Conservation (phyloP, 495 filamentous ascomycete species). For the Podospora pseudocomata region DNA sequence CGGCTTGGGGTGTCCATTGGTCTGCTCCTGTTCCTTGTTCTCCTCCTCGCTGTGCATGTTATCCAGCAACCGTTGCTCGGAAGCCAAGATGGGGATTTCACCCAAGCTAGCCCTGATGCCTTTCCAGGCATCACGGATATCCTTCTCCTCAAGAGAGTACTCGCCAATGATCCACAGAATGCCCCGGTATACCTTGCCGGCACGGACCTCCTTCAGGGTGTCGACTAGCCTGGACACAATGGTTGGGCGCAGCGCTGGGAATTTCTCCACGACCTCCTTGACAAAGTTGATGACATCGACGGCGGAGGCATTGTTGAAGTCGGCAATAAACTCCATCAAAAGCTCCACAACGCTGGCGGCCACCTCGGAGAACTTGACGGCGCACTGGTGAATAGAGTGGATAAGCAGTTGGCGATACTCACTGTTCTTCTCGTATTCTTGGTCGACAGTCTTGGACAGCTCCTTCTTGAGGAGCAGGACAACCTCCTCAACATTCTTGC, state of each 20-base stretch:
- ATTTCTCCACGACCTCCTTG: conserved; percentile 98
- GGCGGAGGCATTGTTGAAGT: conserved; percentile 95
- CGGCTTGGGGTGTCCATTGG: conserved; percentile 76
- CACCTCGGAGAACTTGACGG: conserved; percentile 98
- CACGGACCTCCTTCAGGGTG: conserved; percentile 88
- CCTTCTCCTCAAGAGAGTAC: conserved; percentile 87
- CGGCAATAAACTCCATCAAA: conserved; percentile 99
- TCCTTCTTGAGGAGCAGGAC: conserved; percentile 96
- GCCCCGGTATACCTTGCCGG: conserved; percentile 95
- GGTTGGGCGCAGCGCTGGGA: conserved; percentile 79
- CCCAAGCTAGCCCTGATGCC: conserved; percentile 88
- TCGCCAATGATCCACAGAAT: conserved; percentile 98
- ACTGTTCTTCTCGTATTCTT: conserved; percentile 98
- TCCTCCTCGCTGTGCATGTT: conserved; percentile 53
- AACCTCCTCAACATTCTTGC: conserved; percentile 98
- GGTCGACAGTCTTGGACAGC: conserved; percentile 93
- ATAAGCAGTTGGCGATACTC: conserved; percentile 96
- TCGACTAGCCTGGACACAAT: conserved; percentile 87
- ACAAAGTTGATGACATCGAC: conserved; percentile 98
- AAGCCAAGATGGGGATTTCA: conserved; percentile 95
- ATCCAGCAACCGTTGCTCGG: conserved; percentile 87
- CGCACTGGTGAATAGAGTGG: conserved; percentile 95
- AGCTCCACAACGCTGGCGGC: conserved; percentile 94
- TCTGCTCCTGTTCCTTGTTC: conserved; percentile 59
- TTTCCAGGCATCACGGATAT: conserved; percentile 97